Base-by-base conservation (phyloP, 2,329 filamentous ascomycete genomes). In the Claviceps sp. region DNA sequence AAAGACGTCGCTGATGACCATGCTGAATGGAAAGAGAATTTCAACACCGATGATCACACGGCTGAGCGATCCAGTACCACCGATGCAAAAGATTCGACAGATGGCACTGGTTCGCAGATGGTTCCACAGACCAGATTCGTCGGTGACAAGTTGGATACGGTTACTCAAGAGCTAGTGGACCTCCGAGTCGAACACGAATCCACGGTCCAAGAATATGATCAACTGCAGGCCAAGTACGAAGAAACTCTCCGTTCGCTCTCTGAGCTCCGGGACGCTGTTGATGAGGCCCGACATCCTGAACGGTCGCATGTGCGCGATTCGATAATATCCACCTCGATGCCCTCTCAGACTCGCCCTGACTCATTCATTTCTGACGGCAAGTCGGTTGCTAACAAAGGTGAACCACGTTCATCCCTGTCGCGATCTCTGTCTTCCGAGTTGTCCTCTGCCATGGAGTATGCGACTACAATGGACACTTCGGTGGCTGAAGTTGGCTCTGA, bases 381-480 rank as follows among this genome's bases (percentile, higher is more conserved):
- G 70, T 80, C 82, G 62, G 84, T 79, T 70, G 84, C 82, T 64
- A 72, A 79, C 66, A 89, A 84, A 71, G 78, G 82, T 72, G 73
- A 70, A 50, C 68, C 76, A 72, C 70, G 65, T 59, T 87, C 86
- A 69, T 90, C 86, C 63, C 60, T 64, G 40, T 90, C 88, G 72
- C 88, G 85, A 67, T 95, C 89, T 63, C 84, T 96, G 60, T 96
- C 88, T 59, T 93, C 88, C 71, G 93, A 97, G 72, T 79, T 95
- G 66, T 95, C 88, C 63, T 95, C 85, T 67, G 88, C 81, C 74
- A 81, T 85, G 78, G 86, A 86, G 63, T 87, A 85, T 64, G 80
- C 81, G 60, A 75, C 75, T 61, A 83, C 81, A 57, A 74, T 74
- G 56, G 81, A 84, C 59, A 75, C 77, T 48, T 82, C 79, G 58